Evolutionary conservation across 257 asterid species (phyloP), one percentile per base, ranked within the genome.

Genomic region (Osmanthus fragrans): DNA sequence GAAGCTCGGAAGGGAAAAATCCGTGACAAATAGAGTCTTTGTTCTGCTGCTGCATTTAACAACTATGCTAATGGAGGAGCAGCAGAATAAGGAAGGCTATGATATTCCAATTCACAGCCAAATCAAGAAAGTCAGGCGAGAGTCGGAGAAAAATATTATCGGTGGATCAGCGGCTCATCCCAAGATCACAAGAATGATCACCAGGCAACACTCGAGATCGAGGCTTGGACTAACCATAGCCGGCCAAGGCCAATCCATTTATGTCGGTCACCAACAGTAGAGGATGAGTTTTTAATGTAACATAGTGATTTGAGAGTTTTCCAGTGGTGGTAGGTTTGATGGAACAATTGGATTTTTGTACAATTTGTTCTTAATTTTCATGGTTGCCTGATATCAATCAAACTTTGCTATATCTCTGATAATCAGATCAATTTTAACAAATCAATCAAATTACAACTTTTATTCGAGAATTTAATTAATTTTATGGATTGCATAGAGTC

Each of bases 81-180:
- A 51, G 45, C 18, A 15, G 19, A 9, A 40, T n/a, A 40, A 71
- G 25, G 3, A 27, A 18, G 10, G 21, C 58, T 47, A 47, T 47
- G 58, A 9, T 34, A n/a, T 3, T 73, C 39, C 77, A 9, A 65
- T 84, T 27, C 87, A 84, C 68, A 81, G 54, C 56, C 85, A 84
- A 77, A 83, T 84, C 79, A 75, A 81, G 87, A 84, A 84, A 70
- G 79, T 84, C 33, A 78, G 71, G 72, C 79, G 71, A 42, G 85
- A 84, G 66, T 77, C 81, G 2, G 74, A 77, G 47, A 78, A 77
- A 36, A 76, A 74, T 23, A 74, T 67, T 5, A 33, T 56, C 5
- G 82, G 66, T 51, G 49, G 75, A 75, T 54, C 76, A 6, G 60
- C 74, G 18, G 84, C 74, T 37, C 32, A 76, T 76, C 73, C 70